Evolutionary conservation across 2,329 filamentous ascomycete genomes (phyloP).

Genomic region (Colletotrichum viniferum): DNA sequence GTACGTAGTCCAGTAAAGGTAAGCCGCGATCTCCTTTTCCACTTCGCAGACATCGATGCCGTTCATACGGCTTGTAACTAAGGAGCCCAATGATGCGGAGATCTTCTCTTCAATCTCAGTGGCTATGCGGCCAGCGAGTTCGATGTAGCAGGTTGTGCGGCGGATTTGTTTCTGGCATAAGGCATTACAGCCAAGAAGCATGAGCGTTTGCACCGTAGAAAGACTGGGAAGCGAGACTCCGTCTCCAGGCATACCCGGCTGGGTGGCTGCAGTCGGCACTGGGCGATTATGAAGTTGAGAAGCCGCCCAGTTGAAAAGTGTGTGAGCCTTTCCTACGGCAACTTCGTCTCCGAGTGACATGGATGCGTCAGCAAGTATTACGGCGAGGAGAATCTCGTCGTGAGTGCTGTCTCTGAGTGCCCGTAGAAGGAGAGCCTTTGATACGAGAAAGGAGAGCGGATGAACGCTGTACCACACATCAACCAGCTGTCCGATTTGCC

Average conservation of each 20-base stretch:
- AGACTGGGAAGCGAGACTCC: not conserved
- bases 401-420: not conserved
- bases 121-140: not conserved
- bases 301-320: not conserved
- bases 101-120: not conserved
- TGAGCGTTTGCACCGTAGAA: not conserved
- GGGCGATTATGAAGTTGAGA: not conserved
- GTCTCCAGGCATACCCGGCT: not conserved
- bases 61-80: slow-evolving; percentile 40
- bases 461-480: not conserved
- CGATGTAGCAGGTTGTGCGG: not conserved
- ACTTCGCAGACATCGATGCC: slow-evolving; percentile 43
- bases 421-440: not conserved
- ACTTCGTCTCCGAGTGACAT: not conserved
- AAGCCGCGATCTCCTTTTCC: slow-evolving; percentile 41
- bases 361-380: not conserved
- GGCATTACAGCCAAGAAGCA: not conserved
- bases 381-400: not conserved
- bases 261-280: not conserved
- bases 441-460: not conserved
- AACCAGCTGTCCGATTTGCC: not conserved
- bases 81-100: not conserved
- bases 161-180: not conserved
- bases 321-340: not conserved
- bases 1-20: slow-evolving; percentile 44